Base-by-base conservation (phyloP, 2,329 filamentous ascomycete species). In the Calonectria naviculata region DNA sequence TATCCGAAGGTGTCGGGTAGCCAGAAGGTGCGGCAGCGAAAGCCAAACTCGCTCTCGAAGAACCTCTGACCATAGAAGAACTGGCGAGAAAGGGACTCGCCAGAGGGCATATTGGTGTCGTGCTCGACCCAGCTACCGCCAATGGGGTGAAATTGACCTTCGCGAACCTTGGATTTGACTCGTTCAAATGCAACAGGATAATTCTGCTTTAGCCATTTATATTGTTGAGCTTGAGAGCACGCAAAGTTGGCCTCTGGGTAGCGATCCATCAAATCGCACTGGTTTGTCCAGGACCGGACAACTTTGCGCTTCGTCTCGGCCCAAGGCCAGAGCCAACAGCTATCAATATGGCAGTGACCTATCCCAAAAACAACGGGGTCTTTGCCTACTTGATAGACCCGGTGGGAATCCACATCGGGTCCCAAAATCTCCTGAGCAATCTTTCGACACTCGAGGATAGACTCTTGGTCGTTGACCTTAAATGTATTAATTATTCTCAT, bases 41-140 rank as follows among this genome's bases (percentile, higher is more conserved):
- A 90, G 49, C 97, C 97, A 81, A 99, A 99, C 76, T 94, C 92
- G 82, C 93, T 94, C 83, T 99, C 93, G 76, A 98, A 99, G 85
- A 96, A 97, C 46, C 97, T 90, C 81, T 99, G 97, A 4, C 97
- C 97, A 77, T 98, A 98, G 60, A 99, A 82, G 81, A 99, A 99
- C 81, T 99, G 97, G 47, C 97, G 91, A 56, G 97, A 93, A 42
- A 99, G 89, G 2, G 96, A 97, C 84, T 99, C 97, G 58, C 97
- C 97, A 78, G 95, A 96, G 0, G 97, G 97, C 89, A 99, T 89
- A 80, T 99, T 99, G 74, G 97, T 99, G 81, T 99, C 97, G 80
- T 99, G 97, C 81, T 99, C 97, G 19, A 99, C 96, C 97, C 97
- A 99, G 84, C 95, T 98, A 65, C 97, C 97, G 74, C 97, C 97